Conservation (phyloP, 306 rosid species). For the Pueraria montana region DNA sequence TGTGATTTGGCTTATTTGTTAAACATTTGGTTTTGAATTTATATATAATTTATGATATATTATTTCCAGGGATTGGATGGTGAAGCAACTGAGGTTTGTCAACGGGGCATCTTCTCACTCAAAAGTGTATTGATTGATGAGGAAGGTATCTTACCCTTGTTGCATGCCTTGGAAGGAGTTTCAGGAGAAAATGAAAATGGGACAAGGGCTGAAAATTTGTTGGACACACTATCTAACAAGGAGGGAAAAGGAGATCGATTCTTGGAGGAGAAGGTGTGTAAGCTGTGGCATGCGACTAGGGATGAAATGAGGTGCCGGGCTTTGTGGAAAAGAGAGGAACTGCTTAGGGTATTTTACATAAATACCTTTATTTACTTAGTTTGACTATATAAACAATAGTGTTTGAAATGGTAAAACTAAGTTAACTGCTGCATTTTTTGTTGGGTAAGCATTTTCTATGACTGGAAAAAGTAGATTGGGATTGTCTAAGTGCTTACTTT, state of each 20-base stretch:
- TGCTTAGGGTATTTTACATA: slow-evolving; percentile 75
- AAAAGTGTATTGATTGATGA: slow-evolving; percentile 88
- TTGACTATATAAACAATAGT: background rate
- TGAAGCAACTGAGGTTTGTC: slow-evolving; percentile 99
- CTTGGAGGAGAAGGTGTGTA: slow-evolving; percentile 85
- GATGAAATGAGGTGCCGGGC: slow-evolving; percentile 99
- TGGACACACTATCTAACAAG: slow-evolving; percentile 92
- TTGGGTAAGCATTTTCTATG: slow-evolving; percentile 10
- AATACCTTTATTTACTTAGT: background rate
- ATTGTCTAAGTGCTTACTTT: background rate
- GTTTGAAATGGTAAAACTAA: slow-evolving; percentile 1
- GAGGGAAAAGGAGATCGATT: slow-evolving; percentile 98
- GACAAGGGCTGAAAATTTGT: slow-evolving; percentile 96
- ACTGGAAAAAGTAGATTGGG: background rate
- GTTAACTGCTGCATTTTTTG: background rate
- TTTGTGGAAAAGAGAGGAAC: slow-evolving; percentile 78
- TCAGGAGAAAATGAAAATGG: slow-evolving; percentile 89
- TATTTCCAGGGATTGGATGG: slow-evolving; percentile 93
- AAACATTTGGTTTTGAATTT: slow-evolving; percentile 31
- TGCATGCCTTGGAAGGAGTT: slow-evolving; percentile 97
- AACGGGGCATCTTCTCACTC: slow-evolving; percentile 92
- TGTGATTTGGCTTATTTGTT: slow-evolving; percentile 35
- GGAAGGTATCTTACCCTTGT: slow-evolving; percentile 84
- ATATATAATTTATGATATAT: slow-evolving; percentile 7
- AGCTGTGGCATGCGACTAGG: slow-evolving; percentile 87